Percentiles rank a stretch among this genome's conserved stretches.
Evolutionary conservation across 129 eudicot species (phyloP).

Genomic region (Helianthus annuus): HanXRQr2.0-SUNRISE NC_035438.2:12077513-12078012

Average conservation of each 20-base stretch:
- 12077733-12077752: conserved; percentile 99
- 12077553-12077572: no score
- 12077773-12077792: neutral
- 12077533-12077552: no score
- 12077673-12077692: no score
- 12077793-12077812: neutral
- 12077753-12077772: conserved; percentile 13
- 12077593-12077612: no score
- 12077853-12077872: conserved; percentile 84
- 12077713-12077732: conserved; percentile 97
- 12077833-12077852: conserved; percentile 86
- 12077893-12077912: conserved; percentile 59
- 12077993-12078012: neutral
- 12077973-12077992: neutral
- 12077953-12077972: conserved; percentile 5
- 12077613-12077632: no score
- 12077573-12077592: no score
- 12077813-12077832: conserved; percentile 62
- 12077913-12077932: conserved; percentile 90
- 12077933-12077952: conserved; percentile 89
- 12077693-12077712: neutral
- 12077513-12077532: no score
- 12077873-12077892: conserved; percentile 90
- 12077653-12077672: no score
- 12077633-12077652: no score